Base-by-base conservation (phyloP, 1,139 yeast species). In the Debaryomyces subglobosus region DNA sequence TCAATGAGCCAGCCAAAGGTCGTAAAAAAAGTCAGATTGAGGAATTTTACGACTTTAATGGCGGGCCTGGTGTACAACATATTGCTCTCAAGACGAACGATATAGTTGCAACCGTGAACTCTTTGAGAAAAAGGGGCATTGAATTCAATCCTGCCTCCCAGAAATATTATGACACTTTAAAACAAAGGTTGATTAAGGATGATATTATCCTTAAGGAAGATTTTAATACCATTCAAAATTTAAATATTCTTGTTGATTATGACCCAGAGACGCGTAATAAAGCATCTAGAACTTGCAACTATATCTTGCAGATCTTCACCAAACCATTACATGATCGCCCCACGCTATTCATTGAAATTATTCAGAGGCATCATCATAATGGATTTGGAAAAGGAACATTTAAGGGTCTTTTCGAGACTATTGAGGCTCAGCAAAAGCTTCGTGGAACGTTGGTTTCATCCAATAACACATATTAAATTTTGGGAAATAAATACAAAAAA, bases 301-400 rank as follows among this genome's bases (percentile, higher is more conserved):
- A 89, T 60, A 73, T 89, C 24, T 72, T 89, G 48, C 96, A 89
- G 63, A 74, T 89, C 32, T 89, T 89, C 64, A 86, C 95, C 18
- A 82, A 84, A 58, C 95, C 96, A 0, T 65, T 87, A 21, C 79
- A 81, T 54, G 92, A 86, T 62, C 73, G 96, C 36, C 96, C 96
- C 23, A 88, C 96, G 0, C 74, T 88, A 42, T 89, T 89, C 61
- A 71, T 89, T 55, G 96, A 89, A 63, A 77, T 89, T 18, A 89
- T 89, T 53, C 95, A 89, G 65, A 78, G 96, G 53, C 76, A 78
- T 58, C 86, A 87, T 59, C 92, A 87, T 62, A 78, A 85, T 52
- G 96, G 96, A 1, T 89, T 89, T 68, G 96, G 96, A 0, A 90
- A 89, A 45, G 96, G 96, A 0, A 89, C 91, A 47, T 89, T 89